These are phyloP conservation scores for Prunus salicina DNA, from an alignment of 306 rosid genomes.

Conservation along the genomic window DNA sequence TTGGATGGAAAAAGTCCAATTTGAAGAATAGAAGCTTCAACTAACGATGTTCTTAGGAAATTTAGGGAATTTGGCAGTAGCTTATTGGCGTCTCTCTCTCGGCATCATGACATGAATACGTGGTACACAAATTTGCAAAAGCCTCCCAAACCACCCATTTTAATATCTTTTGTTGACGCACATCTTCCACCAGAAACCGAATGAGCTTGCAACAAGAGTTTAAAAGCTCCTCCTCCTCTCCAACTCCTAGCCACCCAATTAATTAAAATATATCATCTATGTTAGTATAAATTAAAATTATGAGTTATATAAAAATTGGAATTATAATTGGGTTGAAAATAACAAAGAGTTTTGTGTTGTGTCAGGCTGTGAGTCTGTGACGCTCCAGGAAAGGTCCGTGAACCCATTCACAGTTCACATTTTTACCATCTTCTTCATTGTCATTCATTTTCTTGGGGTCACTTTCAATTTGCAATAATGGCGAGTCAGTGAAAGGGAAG, in stretches of 20 bases:
- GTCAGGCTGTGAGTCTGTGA: neutral
- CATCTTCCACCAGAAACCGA: neutral
- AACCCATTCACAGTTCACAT: neutral
- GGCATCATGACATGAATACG: neutral
- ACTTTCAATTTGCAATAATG: neutral
- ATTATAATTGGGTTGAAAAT: neutral
- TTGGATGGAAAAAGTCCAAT: constrained; percentile 8
- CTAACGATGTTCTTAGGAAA: constrained; percentile 3
- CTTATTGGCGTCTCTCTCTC: neutral
- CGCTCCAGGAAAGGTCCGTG: neutral
- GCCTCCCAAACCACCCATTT: neutral
- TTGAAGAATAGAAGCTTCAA: constrained; percentile 12
- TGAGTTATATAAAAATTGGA: neutral
- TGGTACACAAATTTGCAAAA: neutral
- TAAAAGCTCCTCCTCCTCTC: neutral
- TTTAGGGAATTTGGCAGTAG: neutral
- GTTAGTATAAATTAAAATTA: neutral
- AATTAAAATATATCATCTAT: too few species aligned
- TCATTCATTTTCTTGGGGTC: neutral
- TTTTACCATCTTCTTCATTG: neutral
- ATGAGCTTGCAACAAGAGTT: neutral
- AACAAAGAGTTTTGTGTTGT: neutral
- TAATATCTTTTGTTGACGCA: neutral
- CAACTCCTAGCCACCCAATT: neutral
- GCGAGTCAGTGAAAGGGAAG: neutral